Base-by-base conservation (phyloP, 805 yeast genomes). In the Candida railenensis region DNA sequence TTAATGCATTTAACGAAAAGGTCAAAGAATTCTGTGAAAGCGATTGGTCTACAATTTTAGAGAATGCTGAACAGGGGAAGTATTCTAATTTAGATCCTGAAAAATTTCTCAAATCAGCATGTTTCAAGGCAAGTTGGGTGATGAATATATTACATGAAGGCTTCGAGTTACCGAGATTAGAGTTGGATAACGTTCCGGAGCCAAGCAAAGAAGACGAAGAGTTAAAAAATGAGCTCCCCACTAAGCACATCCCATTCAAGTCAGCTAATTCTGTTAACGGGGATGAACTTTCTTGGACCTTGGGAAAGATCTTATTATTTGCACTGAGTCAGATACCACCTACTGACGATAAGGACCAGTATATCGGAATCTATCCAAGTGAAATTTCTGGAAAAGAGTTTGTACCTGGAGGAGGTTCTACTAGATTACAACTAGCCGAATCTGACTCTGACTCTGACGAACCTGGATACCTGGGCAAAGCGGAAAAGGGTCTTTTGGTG, bases 91-190 rank as follows among this genome's bases (percentile, higher is more conserved):
- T 87, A 20, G 70, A 77, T 25, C 80, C 83, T 0, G 66, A 69
- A 11, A 59, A 52, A 34, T 75, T 79, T 47, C 69, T 94, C 32
- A 74, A 71, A 45, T 85, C 83, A 50, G 88, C 96, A 2, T 94
- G 99, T 62, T 94, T 94, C 71, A 94, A 94, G 58, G 95, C 97
- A 3, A 82, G 88, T 47, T 94, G 99, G 98, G 90, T 94, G 2
- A 74, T 90, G 34, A 90, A 87, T 57, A 78, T 94, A 28, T 67
- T 94, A 22, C 97, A 89, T 61, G 96, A 91, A 53, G 99, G 99
- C 0, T 92, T 92, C 61, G 88, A 83, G 20, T 73, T 94, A 33
- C 98, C 99, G 1, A 64, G 91, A 50, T 66, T 80, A 3, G 89
- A 78, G 4, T 55, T 81, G 41, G 89, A 84, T 40, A 50, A 62